Evolutionary conservation across 1,284 basidiomycete genomes (phyloP), one percentile per base, ranked within the genome.

Genomic region (Apiotrichum siamense): DNA sequence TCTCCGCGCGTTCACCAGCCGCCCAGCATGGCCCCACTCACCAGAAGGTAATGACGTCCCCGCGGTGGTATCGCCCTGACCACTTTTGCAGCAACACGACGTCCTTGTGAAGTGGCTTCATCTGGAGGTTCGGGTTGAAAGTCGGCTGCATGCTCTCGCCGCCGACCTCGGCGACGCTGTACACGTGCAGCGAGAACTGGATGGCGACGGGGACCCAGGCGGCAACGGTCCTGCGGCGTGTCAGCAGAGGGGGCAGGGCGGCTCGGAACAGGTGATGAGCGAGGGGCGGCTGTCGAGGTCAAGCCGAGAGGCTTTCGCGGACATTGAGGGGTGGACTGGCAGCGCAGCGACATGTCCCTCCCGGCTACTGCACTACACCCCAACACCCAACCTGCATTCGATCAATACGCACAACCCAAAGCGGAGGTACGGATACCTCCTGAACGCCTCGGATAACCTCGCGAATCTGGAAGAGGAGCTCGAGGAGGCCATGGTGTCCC

Each of bases 1-100:
- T n/a, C n/a, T n/a, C n/a, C n/a, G n/a, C n/a, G n/a, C n/a, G n/a
- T n/a, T n/a, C n/a, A n/a, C n/a, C n/a, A n/a, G n/a, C n/a, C n/a
- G n/a, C n/a, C n/a, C n/a, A n/a, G n/a, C n/a, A n/a, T n/a, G n/a
- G n/a, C n/a, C n/a, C n/a, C n/a, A 47, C 63, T 43, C 47, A 76
- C 75, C 70, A 73, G 17, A 80, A 56, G 2, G 76, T 78, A 12
- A 80, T 77, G 32, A 80, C 74, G 52, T 80, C 78, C 2, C 78
- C 79, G 6, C 75, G 59, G 59, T 43, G 50, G 68, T 66, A 45
- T 13, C 63, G 59, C 2, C 72, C 61, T 7, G 69, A 65, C 58
- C 70, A 73, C 7, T 75, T 65, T 50, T 79, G 77, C n/a, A 80
- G 66, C 5, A 80, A 62, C 24, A 79, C 76, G 2, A 79, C 69